Evolutionary conservation across 75 land plant species (phyloP), one percentile per base, ranked within the genome.

Genomic region (Azolla pinnata): DNA sequence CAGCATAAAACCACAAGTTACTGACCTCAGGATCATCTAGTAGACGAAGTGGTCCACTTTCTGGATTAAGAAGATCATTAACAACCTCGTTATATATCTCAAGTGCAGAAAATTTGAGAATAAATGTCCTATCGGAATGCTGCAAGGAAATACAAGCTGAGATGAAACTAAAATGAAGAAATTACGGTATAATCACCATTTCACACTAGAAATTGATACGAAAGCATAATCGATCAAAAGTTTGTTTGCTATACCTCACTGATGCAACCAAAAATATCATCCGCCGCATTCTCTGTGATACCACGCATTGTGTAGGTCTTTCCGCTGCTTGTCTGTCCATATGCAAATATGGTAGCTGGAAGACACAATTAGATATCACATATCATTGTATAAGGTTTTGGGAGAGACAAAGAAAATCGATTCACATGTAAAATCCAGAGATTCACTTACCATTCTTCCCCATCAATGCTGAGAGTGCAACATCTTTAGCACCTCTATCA

Each of bases 1-100:
- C n/a, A n/a, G n/a, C n/a, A n/a, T n/a, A n/a, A n/a, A n/a, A n/a
- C n/a, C n/a, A n/a, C n/a, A n/a, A n/a, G n/a, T n/a, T n/a, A n/a
- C n/a, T n/a, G n/a, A 87, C 91, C 91, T 87, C 91, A 4, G 91
- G 93, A 62, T 88, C 93, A 79, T 88, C 93, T 26, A 84, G 49
- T 2, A 88, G 76, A 47, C 87, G 75, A 40, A 88, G 84, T 62
- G 30, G 82, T 17, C 79, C 85, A 48, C 80, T 76, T 18, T 88
- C 85, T 26, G 85, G 68, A 45, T 79, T 79, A 29, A 88, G 65
- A 17, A 88, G 65, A 33, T 88, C 93, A 62, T 63, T 70, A 9
- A 88, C 93, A 51, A 81, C 75, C 65, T 88, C 93, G 65, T 88
- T 88, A 53, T 88, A 88, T 0, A 88, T 88, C 71, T 88, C 93